phyloP scores from a whole-genome alignment of 2,329 filamentous ascomycete genomes.

The Rhynchosporium graminicola region DNA sequence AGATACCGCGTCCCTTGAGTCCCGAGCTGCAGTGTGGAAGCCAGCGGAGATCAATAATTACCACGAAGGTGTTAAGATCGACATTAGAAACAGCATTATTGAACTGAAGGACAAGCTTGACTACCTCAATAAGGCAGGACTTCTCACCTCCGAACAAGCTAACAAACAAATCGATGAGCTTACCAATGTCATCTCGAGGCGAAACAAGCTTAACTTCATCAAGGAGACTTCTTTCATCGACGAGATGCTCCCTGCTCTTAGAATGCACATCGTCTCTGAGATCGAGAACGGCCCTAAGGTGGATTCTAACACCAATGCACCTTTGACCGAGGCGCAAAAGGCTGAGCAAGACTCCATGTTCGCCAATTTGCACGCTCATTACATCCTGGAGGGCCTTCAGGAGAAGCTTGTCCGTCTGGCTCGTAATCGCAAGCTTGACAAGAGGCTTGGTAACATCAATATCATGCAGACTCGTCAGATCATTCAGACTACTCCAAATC shows the following conservation, averaged over 20 bases:
- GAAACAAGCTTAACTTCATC: neutral
- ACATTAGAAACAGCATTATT: constrained; percentile 5
- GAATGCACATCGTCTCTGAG: neutral
- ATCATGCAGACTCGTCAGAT: constrained; percentile 4
- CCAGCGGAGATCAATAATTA: constrained; percentile 8
- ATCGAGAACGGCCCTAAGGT: neutral
- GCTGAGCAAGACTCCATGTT: neutral
- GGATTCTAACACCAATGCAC: neutral
- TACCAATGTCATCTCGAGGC: neutral
- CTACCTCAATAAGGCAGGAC: constrained; percentile 3
- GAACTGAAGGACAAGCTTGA: constrained; percentile 13
- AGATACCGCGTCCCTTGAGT: neutral
- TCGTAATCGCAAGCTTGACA: neutral
- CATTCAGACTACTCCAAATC: neutral
- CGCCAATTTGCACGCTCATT: constrained; percentile 4
- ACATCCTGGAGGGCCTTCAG: constrained; percentile 4
- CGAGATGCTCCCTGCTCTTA: constrained; percentile 7
- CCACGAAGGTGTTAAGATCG: constrained; percentile 10
- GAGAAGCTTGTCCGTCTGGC: constrained; percentile 13
- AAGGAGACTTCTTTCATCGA: neutral
- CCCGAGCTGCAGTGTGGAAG: constrained; percentile 11
- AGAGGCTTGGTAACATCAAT: neutral
- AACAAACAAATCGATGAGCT: neutral
- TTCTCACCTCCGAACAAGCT: constrained; percentile 3
- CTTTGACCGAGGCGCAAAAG: neutral